A percentile compares a stretch with the other conserved stretches of the same genome.
phyloP scores from a whole-genome alignment of 169 alveolate genomes.

The Plasmodium gallinaceum region DNA sequence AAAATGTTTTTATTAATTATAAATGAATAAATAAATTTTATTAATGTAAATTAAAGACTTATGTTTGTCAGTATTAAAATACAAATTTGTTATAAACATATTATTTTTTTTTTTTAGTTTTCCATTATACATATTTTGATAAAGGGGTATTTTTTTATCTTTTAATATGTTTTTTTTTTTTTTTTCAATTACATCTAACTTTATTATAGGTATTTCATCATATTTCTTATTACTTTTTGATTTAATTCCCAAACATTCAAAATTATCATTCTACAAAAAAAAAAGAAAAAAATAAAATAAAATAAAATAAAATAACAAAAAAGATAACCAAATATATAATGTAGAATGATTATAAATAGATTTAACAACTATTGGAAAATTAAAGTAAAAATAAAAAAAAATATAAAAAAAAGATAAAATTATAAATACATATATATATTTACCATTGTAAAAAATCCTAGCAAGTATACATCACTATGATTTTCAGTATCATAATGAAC shows the following conservation, averaged over 20 bases:
- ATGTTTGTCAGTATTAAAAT: conserved; percentile 66
- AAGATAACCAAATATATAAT: not conserved
- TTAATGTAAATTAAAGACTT: conserved; percentile 68
- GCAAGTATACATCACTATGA: conserved; percentile 13
- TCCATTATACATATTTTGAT: conserved; percentile 59
- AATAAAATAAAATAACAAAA: not conserved
- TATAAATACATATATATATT: not conserved
- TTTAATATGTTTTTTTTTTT: conserved; percentile 51
- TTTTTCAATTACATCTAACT: conserved; percentile 36
- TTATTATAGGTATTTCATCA: conserved; percentile 55
- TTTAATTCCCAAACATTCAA: conserved; percentile 58
- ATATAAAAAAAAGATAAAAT: not conserved
- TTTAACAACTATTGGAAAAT: too few species aligned
- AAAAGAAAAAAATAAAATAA: not conserved
- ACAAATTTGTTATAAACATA: conserved; percentile 61
- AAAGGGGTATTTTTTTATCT: conserved; percentile 74
- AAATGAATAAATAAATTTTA: conserved; percentile 55
- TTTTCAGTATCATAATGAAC: conserved; percentile 38
- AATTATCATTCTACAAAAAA: conserved; percentile 52
- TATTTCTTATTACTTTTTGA: conserved; percentile 56
- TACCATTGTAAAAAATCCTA: conserved; percentile 49
- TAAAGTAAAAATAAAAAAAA: not conserved
- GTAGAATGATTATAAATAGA: not conserved
- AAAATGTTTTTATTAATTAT: conserved; percentile 11
- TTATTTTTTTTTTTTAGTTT: conserved; percentile 57